Percentiles rank a stretch among this genome's conserved stretches.
Conservation (phyloP, 2,329 filamentous ascomycete genomes). For the Colletotrichum incanum region DNA sequence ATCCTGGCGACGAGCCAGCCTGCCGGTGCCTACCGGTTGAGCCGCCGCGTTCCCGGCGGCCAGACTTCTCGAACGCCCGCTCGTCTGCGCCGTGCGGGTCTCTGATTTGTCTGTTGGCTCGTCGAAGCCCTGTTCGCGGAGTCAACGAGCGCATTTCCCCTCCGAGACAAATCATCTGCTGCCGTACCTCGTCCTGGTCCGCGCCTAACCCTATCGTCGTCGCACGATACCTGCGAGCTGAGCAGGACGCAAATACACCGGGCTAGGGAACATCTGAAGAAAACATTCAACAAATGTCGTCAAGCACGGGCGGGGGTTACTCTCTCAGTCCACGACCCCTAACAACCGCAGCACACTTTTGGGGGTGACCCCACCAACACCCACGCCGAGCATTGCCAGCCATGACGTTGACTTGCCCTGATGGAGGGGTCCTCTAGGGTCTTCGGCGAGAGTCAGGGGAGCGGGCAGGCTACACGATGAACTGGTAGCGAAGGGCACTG, state of each 20-base stretch:
- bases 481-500: slow-evolving; percentile 8
- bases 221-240: background rate
- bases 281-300: background rate
- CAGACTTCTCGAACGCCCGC: slow-evolving; percentile 42
- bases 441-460: slow-evolving; percentile 13
- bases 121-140: slow-evolving; percentile 36
- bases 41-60: slow-evolving; percentile 27
- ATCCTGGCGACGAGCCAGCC: slow-evolving; percentile 39
- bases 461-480: slow-evolving; percentile 10
- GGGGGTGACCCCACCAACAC: slow-evolving; percentile 33
- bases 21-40: slow-evolving; percentile 40
- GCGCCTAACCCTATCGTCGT: background rate
- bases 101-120: slow-evolving; percentile 43
- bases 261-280: slow-evolving; percentile 6
- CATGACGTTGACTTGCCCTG: slow-evolving; percentile 36
- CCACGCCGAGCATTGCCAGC: slow-evolving; percentile 25
- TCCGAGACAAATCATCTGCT: slow-evolving; percentile 24
- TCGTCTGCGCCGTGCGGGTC: slow-evolving; percentile 40
- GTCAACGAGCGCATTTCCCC: slow-evolving; percentile 32
- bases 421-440: slow-evolving; percentile 26
- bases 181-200: slow-evolving; percentile 1
- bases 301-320: slow-evolving; percentile 4
- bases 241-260: background rate
- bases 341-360: slow-evolving; percentile 22
- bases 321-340: slow-evolving; percentile 1